A percentile compares a stretch with the other conserved stretches of the same genome.
These are phyloP conservation scores for Lagenaria siceraria DNA, from an alignment of 306 rosid species.

Conservation along the genomic window DNA sequence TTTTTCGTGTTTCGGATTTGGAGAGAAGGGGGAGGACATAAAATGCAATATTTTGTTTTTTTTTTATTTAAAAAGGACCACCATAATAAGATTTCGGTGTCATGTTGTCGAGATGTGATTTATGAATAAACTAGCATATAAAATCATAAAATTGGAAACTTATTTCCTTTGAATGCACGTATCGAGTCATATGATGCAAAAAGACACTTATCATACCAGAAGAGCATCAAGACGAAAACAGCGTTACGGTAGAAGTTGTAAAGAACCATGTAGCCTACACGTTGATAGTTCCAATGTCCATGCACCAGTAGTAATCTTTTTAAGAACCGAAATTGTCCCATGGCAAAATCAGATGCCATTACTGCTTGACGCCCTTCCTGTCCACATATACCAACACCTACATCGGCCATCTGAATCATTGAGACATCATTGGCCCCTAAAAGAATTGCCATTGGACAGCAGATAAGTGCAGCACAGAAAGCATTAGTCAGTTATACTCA, in stretches of 20 bases:
- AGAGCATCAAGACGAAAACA: constrained; percentile 90
- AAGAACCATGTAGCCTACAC: constrained; percentile 78
- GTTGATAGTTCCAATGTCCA: constrained; percentile 99
- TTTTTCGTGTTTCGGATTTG: neutral
- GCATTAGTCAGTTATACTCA: neutral
- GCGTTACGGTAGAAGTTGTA: constrained; percentile 99
- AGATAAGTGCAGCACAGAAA: neutral
- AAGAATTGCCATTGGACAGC: constrained; percentile 8
- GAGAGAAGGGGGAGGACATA: neutral
- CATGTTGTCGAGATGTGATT: neutral
- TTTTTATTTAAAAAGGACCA: neutral
- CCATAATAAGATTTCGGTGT: neutral
- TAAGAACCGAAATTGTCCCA: constrained; percentile 91
- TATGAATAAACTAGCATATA: neutral
- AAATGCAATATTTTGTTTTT: neutral
- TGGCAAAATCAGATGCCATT: constrained; percentile 99
- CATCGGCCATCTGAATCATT: constrained; percentile 99
- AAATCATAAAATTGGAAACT: neutral
- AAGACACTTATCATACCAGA: constrained; percentile 52
- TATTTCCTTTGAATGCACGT: neutral
- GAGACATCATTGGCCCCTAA: constrained; percentile 98
- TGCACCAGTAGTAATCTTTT: constrained; percentile 83
- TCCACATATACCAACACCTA: constrained; percentile 97
- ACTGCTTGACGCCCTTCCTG: constrained; percentile 99
- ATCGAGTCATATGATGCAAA: neutral